Base-by-base conservation (phyloP, 768 basidiomycete species). In the Dacryopinax primogenitus region DNA sequence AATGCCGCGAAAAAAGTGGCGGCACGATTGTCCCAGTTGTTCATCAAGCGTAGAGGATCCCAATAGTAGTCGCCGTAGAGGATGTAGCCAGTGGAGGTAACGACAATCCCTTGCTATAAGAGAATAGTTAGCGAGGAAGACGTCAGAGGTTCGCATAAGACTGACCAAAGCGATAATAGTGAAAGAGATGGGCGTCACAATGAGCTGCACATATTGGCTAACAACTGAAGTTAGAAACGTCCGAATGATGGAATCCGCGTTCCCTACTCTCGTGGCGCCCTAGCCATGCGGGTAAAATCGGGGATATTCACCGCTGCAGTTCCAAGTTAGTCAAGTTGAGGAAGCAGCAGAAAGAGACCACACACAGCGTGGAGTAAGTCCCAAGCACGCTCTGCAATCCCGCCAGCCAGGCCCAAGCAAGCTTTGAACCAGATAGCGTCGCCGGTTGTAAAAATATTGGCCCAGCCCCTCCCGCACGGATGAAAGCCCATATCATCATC, bases 221-320 rank as follows among this genome's bases (percentile, higher is more conserved):
- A 6, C 6, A 18, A 23, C 4, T 18, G 18, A 18, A 7, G 41
- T 44, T 18, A 18, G 41, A 6, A 18, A 44, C 23, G 41, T 18
- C 3, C 6, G 4, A 6, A 23, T 18, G 7, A 44, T 44, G 41
- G 7, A 15, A 6, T 6, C 16, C 4, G 3, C 23, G 4, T 44
- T 18, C 3, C 41, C 23, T 44, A 44, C 41, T 82, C 81, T 75
- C 80, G 68, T 9, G 68, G 51, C 0, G 37, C 62, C 33, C 66
- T 68, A 68, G 90, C 87, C 74, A 92, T 92, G 71, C 90, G 82
- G 79, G 90, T 90, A 71, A 94, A 91, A 74, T 94, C 92, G 0
- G 90, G 86, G 66, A 91, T 90, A 70, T 91, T 91, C 68, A 72
- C 65, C 1, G 72, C 67, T 28, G 32, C n/a, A 18, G 13, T 30